A percentile compares a stretch with the other conserved stretches of the same genome.
phyloP scores from a whole-genome alignment of 2,329 filamentous ascomycete species.

The Didymella glomerata region DNA sequence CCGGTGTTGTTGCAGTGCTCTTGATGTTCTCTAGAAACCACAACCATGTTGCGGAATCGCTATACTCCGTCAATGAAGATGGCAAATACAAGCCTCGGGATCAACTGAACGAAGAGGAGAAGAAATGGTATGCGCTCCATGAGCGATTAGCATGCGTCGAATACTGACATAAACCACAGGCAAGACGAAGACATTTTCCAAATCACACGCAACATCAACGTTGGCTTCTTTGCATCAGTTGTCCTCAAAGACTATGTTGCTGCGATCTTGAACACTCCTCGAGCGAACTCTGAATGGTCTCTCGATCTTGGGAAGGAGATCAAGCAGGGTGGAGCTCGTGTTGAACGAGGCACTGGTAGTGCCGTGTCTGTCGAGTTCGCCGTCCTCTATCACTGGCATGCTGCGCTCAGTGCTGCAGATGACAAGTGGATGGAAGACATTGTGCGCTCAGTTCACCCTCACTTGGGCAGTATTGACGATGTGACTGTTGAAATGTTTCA shows the following conservation, averaged over 20 bases:
- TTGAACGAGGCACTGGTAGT: slow-evolving; percentile 73
- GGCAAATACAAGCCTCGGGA: slow-evolving; percentile 76
- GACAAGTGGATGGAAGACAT: slow-evolving; percentile 77
- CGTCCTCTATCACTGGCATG: slow-evolving; percentile 86
- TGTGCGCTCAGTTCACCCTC: slow-evolving; percentile 32
- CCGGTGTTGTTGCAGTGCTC: slow-evolving; percentile 71
- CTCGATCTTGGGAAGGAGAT: slow-evolving; percentile 73
- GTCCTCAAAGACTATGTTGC: slow-evolving; percentile 80
- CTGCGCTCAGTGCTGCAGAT: slow-evolving; percentile 75
- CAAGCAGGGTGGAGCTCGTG: slow-evolving; percentile 68
- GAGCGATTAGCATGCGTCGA: slow-evolving; percentile 29
- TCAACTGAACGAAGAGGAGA: slow-evolving; percentile 59
- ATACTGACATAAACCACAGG: slow-evolving; percentile 44
- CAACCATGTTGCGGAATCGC: slow-evolving; percentile 80
- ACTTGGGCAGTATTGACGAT: slow-evolving; percentile 43
- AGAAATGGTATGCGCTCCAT: slow-evolving; percentile 53
- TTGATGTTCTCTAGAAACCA: slow-evolving; percentile 78
- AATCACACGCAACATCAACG: slow-evolving; percentile 68
- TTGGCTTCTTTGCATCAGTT: slow-evolving; percentile 66
- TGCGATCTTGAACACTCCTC: slow-evolving; percentile 76
- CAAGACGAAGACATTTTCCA: slow-evolving; percentile 47
- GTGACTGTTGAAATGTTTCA: slow-evolving; percentile 49
- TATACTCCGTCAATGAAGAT: slow-evolving; percentile 83
- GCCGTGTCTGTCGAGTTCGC: slow-evolving; percentile 88
- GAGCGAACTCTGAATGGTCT: slow-evolving; percentile 78